These are phyloP conservation scores for Monilinia aucupariae DNA, from an alignment of 2,329 filamentous ascomycete species.

Conservation along the genomic window DNA sequence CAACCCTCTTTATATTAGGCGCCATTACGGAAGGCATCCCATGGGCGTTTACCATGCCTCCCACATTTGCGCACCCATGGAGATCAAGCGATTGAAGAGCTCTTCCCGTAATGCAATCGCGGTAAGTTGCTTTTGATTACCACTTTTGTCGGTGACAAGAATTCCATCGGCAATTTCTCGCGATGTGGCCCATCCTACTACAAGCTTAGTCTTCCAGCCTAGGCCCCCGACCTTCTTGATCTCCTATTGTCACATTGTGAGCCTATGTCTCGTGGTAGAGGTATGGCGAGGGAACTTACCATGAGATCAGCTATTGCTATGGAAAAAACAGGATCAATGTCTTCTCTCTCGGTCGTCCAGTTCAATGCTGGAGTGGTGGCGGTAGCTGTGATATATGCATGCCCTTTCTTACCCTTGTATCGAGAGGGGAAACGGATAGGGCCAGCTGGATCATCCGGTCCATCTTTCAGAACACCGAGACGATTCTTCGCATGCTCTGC, in stretches of 20 bases:
- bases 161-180: slow-evolving; percentile 67
- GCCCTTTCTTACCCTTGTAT: slow-evolving; percentile 64
- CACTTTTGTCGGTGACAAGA: slow-evolving; percentile 42
- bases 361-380: slow-evolving; percentile 62
- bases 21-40: not conserved
- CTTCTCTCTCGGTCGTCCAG: slow-evolving; percentile 41
- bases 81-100: slow-evolving; percentile 71
- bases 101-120: slow-evolving; percentile 69
- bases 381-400: slow-evolving; percentile 63
- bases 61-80: slow-evolving; percentile 79
- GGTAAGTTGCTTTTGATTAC: slow-evolving; percentile 57
- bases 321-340: slow-evolving; percentile 60
- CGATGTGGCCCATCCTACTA: slow-evolving; percentile 73
- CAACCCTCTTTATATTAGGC: not conserved
- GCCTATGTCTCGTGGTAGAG: not conserved
- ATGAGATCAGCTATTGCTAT: slow-evolving; percentile 64
- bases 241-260: slow-evolving; percentile 39
- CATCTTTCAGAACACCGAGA: slow-evolving; percentile 58
- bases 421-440: slow-evolving; percentile 73
- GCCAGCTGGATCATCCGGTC: slow-evolving; percentile 48
- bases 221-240: slow-evolving; percentile 75
- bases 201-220: slow-evolving; percentile 78
- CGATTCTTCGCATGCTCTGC: slow-evolving; percentile 61
- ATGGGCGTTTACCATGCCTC: slow-evolving; percentile 56
- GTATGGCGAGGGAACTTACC: slow-evolving; percentile 14